Conservation (phyloP, 2,329 filamentous ascomycete species). For the Beauveria scarabaeidicola region DNA sequence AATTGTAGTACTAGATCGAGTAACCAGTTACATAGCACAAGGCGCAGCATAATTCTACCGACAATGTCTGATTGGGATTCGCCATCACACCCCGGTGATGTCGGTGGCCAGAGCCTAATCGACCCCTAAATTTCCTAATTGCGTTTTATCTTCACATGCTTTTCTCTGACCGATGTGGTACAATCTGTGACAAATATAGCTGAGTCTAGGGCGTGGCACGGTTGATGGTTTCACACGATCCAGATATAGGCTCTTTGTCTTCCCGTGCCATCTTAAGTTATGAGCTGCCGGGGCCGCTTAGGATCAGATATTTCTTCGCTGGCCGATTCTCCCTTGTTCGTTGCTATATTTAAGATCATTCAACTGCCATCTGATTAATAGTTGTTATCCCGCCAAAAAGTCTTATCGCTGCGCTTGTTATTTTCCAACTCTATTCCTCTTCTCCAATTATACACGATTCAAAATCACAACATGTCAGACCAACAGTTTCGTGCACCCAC, state of each 20-base stretch:
- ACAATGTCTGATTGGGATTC: background rate
- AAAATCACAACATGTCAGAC: background rate
- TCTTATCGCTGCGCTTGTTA: background rate
- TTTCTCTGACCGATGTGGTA: background rate
- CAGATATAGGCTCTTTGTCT: background rate
- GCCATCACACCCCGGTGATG: background rate
- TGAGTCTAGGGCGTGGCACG: background rate
- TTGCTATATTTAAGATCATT: background rate
- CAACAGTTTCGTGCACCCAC: background rate
- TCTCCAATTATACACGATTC: background rate
- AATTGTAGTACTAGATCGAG: background rate
- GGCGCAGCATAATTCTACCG: background rate
- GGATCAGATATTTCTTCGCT: background rate
- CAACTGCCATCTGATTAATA: background rate
- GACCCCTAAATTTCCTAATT: background rate
- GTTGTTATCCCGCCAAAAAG: background rate
- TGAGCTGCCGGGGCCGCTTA: background rate
- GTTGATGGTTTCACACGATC: slow-evolving; percentile 2
- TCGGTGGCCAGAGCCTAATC: background rate
- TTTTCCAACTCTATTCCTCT: background rate
- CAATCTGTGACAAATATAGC: slow-evolving; percentile 1
- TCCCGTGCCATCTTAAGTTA: background rate
- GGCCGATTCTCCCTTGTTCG: background rate
- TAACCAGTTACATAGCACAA: background rate
- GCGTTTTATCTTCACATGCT: background rate